Evolutionary conservation across 495 filamentous ascomycete species (phyloP), one percentile per base, ranked within the genome.

Genomic region (Penicillium samsonianum): DNA sequence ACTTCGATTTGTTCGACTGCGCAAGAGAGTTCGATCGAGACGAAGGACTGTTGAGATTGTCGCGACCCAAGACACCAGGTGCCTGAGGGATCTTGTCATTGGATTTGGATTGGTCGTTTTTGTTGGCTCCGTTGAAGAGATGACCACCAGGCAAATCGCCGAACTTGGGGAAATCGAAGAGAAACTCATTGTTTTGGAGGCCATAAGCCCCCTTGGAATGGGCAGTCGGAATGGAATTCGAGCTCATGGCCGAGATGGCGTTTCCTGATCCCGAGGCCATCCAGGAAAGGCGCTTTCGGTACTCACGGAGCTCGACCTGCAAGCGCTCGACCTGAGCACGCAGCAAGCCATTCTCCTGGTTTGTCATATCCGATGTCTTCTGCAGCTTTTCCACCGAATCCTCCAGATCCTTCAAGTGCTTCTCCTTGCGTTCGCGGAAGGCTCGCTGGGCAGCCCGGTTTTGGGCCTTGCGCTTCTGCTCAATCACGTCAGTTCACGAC

Each of bases 371-470:
- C 1, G 93, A 95, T 2, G 83, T 80, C 74, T 92, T 92, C 69
- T 95, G 88, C n/a, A 99, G 77, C 64, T 96, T 92, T 19, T 89
- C 81, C 20, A 98, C 94, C 70, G 97, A 97, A 47, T 86, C 90
- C 72, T 99, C 94, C 25, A 99, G 79, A 65, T 99, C 95, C 69
- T 93, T 96, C 42, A 99, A 68, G 65, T 99, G 94, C 74, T 90
- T 96, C 75, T 99, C 94, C 76, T 99, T 99, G 46, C 94, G 90
- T 70, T 99, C 94, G 23, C 94, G 84, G 83, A 99, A 99, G 7
- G 94, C 94, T 41, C 94, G 84, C 75, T 99, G 94, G 26, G 94
- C 94, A 1, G 95, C 94, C 56, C 94, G 88, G 63, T 99, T 99
- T 68, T 99, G 94, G 11, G 95, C 94, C 76, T 99, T 99, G 61